A percentile compares a stretch with the other conserved stretches of the same genome.
phyloP scores from a whole-genome alignment of 1,139 yeast genomes.

The Taphrina flavorubra region DNA sequence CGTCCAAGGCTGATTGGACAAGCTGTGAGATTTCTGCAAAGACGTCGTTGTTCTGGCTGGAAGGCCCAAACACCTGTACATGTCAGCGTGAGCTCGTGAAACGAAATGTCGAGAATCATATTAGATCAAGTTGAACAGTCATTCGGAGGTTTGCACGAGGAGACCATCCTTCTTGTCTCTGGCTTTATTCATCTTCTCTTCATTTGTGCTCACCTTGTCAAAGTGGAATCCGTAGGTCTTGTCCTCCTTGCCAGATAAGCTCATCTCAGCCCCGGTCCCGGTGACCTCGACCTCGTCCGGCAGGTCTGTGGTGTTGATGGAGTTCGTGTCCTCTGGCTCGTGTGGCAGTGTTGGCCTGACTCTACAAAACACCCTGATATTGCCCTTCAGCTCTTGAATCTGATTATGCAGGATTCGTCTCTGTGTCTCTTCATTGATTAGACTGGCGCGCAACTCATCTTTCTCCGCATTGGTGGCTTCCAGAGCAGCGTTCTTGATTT shows the following conservation, averaged over 20 bases:
- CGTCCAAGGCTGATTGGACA: constrained; percentile 88
- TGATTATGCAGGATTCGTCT: constrained; percentile 75
- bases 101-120: constrained; percentile 29
- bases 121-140: constrained; percentile 40
- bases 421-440: constrained; percentile 57
- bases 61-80: constrained; percentile 65
- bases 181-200: constrained; percentile 31
- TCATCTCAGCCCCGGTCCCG: constrained; percentile 48
- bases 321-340: constrained; percentile 15
- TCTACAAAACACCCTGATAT: constrained; percentile 88
- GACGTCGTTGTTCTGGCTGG: constrained; percentile 63
- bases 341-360: constrained; percentile 63
- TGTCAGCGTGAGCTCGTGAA: constrained; percentile 1
- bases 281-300: constrained; percentile 46
- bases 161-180: constrained; percentile 24
- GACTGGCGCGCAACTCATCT: constrained; percentile 46
- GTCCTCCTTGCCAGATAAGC: constrained; percentile 48
- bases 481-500: constrained; percentile 45
- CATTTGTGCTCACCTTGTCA: constrained; percentile 55
- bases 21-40: constrained; percentile 86
- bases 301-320: constrained; percentile 31
- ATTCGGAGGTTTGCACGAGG: constrained; percentile 19
- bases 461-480: constrained; percentile 46
- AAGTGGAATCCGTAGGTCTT: constrained; percentile 63
- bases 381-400: constrained; percentile 87